Percentiles rank a stretch among this genome's conserved stretches.
Evolutionary conservation across 1,284 basidiomycete species (phyloP).

Genomic region (Entoloma clypeatum): DNA sequence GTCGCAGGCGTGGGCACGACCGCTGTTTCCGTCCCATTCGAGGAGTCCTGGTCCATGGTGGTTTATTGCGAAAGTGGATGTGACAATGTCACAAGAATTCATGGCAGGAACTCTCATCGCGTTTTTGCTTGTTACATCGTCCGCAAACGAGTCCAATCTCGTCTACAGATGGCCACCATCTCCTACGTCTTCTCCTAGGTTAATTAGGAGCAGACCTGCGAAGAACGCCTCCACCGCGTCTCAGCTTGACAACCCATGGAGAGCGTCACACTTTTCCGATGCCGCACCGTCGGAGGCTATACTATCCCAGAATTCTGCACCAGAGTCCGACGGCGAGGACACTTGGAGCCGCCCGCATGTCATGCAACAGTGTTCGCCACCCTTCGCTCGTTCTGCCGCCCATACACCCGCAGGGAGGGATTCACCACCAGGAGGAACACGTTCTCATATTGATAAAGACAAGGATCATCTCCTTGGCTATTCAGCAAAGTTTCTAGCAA

Average conservation of each 20-base stretch:
- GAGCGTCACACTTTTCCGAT: slow-evolving; percentile 50
- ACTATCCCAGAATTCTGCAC: slow-evolving; percentile 8
- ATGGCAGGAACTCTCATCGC: slow-evolving; percentile 75
- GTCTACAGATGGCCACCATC: slow-evolving; percentile 74
- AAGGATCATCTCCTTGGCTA: slow-evolving; percentile 79
- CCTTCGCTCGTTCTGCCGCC: slow-evolving; percentile 38
- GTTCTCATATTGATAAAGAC: slow-evolving; percentile 40
- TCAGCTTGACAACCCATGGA: slow-evolving; percentile 67
- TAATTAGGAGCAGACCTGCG: slow-evolving; percentile 57
- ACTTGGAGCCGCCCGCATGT: slow-evolving; percentile 51
- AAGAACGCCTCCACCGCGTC: slow-evolving; percentile 39
- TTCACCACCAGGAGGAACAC: slow-evolving; percentile 40
- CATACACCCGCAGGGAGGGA: slow-evolving; percentile 39
- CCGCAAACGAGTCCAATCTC: slow-evolving; percentile 68
- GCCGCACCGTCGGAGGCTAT: slow-evolving; percentile 24
- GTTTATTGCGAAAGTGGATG: slow-evolving; percentile 7
- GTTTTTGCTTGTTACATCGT: slow-evolving; percentile 70
- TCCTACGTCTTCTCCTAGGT: slow-evolving; percentile 52
- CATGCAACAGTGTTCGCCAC: slow-evolving; percentile 37
- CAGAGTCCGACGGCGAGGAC: slow-evolving; percentile 42
- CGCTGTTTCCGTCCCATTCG: slow-evolving; percentile 22
- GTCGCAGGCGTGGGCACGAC: slow-evolving; percentile 16
- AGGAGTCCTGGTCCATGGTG: slow-evolving; percentile 24
- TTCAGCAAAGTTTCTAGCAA: slow-evolving; percentile 77
- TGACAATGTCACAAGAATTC: slow-evolving; percentile 10